phyloP scores from a whole-genome alignment of 1,284 basidiomycete species.

The Neonothopanus nambi region DNA sequence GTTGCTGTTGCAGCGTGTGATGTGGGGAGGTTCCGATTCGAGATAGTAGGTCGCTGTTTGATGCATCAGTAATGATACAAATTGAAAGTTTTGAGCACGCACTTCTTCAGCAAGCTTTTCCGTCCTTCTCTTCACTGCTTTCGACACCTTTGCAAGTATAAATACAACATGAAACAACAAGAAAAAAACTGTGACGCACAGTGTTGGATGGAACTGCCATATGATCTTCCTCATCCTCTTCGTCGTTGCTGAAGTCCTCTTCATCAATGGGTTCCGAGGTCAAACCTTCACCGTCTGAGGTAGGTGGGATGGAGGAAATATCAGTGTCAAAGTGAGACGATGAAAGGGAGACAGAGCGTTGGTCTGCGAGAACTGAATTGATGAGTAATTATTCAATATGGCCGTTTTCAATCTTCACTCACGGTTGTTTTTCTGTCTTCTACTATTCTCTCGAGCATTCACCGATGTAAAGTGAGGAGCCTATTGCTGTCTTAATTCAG shows the following conservation, averaged over 20 bases:
- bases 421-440: no score
- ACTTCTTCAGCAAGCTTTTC: constrained; percentile 4
- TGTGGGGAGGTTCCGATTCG: no score
- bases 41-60: neutral
- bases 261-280: neutral
- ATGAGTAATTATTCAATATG: no score
- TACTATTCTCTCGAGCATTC: no score
- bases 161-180: neutral
- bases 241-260: neutral
- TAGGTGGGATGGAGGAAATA: neutral
- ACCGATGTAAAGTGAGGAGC: no score
- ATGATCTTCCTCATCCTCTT: neutral
- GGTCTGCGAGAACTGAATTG: neutral
- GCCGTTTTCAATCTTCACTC: no score
- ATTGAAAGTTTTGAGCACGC: neutral
- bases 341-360: neutral
- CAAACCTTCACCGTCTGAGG: neutral
- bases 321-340: neutral
- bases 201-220: neutral
- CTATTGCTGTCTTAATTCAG: no score
- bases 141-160: no score
- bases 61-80: neutral
- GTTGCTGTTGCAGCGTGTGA: no score
- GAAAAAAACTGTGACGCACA: neutral
- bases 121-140: no score